Percentiles rank a stretch among this genome's conserved stretches.
phyloP scores from a whole-genome alignment of 2,329 filamentous ascomycete species.

The Diplodia seriata region DNA sequence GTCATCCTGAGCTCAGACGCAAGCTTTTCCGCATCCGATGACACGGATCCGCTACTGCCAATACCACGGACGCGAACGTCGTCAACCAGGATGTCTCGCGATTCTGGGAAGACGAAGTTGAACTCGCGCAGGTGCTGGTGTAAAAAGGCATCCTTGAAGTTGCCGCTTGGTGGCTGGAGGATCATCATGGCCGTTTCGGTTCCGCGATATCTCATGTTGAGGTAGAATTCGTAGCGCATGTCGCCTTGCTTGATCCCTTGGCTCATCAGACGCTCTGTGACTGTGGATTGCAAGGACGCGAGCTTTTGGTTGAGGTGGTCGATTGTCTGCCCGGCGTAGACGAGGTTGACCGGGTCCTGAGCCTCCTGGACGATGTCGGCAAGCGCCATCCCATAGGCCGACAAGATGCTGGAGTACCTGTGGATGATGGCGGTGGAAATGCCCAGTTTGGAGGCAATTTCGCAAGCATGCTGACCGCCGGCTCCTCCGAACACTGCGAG shows the following conservation, averaged over 20 bases:
- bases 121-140: slow-evolving; percentile 53
- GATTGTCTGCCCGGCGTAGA: slow-evolving; percentile 75
- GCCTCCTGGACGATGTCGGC: slow-evolving; percentile 55
- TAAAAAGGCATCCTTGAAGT: slow-evolving; percentile 48
- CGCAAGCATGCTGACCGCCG: slow-evolving; percentile 51
- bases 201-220: slow-evolving; percentile 55
- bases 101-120: slow-evolving; percentile 59
- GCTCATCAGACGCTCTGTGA: slow-evolving; percentile 60
- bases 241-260: slow-evolving; percentile 68
- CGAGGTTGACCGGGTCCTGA: slow-evolving; percentile 74
- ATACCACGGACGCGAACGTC: slow-evolving; percentile 29
- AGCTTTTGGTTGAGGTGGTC: slow-evolving; percentile 61
- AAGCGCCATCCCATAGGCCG: slow-evolving; percentile 58
- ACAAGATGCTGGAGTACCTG: slow-evolving; percentile 56
- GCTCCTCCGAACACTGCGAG: slow-evolving; percentile 43
- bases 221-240: slow-evolving; percentile 45
- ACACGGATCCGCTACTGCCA: slow-evolving; percentile 59
- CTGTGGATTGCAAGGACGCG: background rate
- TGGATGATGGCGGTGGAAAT: slow-evolving; percentile 55
- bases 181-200: slow-evolving; percentile 57
- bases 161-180: slow-evolving; percentile 40
- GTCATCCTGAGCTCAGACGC: slow-evolving; percentile 80
- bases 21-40: slow-evolving; percentile 70
- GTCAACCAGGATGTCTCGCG: slow-evolving; percentile 43
- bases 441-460: slow-evolving; percentile 53